Evolutionary conservation across 2,329 filamentous ascomycete species (phyloP).

Genomic region (Cercospora berteroae): DNA sequence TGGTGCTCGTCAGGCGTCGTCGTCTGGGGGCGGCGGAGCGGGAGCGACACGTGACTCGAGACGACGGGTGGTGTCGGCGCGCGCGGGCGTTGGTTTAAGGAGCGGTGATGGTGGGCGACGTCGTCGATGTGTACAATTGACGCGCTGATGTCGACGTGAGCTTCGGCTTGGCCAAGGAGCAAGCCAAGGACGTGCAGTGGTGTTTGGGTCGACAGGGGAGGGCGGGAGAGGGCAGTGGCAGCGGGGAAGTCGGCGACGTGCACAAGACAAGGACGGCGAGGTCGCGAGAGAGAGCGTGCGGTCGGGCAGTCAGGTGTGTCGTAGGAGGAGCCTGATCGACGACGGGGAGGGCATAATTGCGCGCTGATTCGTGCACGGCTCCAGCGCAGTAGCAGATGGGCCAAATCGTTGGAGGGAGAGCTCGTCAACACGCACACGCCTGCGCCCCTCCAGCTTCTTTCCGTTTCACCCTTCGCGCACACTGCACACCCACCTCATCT

Average conservation of each 20-base stretch:
- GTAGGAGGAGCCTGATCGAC: constrained; percentile 4
- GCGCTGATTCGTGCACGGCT: constrained; percentile 6
- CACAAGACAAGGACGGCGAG: background rate
- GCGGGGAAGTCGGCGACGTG: background rate
- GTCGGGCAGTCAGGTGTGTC: background rate
- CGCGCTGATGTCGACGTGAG: constrained; percentile 12
- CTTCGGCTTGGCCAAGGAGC: constrained; percentile 12
- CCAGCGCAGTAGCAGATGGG: background rate
- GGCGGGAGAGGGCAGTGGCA: constrained; percentile 1
- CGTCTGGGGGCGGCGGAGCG: constrained; percentile 13
- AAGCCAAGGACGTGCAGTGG: constrained; percentile 6
- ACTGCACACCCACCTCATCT: background rate
- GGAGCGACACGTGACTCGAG: constrained; percentile 10
- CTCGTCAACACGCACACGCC: background rate
- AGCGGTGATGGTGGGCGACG: background rate
- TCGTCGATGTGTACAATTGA: background rate
- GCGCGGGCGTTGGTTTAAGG: background rate
- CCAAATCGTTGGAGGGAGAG: background rate
- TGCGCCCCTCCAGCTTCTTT: background rate
- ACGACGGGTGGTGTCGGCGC: background rate
- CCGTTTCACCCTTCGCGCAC: constrained; percentile 1
- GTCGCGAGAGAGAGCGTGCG: background rate
- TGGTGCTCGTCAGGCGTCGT: constrained; percentile 10
- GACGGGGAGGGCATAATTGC: background rate
- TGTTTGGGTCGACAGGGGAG: background rate